Evolutionary conservation across 805 yeast species (phyloP), one percentile per base, ranked within the genome.

Genomic region (Torulaspora delbrueckii): DNA sequence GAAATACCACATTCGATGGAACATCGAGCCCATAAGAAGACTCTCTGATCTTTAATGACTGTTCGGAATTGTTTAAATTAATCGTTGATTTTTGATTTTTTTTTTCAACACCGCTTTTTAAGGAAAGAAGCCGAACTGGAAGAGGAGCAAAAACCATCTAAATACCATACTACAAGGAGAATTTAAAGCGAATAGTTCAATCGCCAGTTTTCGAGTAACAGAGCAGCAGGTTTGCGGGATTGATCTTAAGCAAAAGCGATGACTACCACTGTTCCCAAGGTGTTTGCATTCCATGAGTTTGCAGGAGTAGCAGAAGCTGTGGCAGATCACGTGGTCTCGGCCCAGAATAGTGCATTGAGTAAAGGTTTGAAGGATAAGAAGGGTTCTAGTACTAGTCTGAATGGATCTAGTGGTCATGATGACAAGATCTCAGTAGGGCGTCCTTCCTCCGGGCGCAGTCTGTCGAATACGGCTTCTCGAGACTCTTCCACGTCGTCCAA

Each of bases 231-330:
- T 31, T 27, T 31, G 34, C 34, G 12, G 18, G 34, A 31, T 31
- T 31, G 34, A 14, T 31, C 16, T 27, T 25, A 38, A 26, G 31
- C 23, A 32, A 16, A 27, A 26, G 40, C 26, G 25, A 88, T 88
- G 96, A 87, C 96, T 2, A 86, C 96, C 3, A 86, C 96, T 5
- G 96, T 89, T 19, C 98, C 99, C 14, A 81, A 88, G 50, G 84
- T 91, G 42, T 90, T 87, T 74, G 86, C 96, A 41, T 91, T 93
- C 65, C 93, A 89, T 36, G 95, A 86, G 65, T 83, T 87, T 59
- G 73, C 81, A 24, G 93, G 86, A 13, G 96, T 91, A 26, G 97
- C 98, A 2, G 95, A 86, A 44, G 98, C 98, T 19, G 96, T 91
- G 24, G 97, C 97, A 1, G 96, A 93, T 67, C 96, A 90, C 66